Percentiles rank a stretch among this genome's conserved stretches.
phyloP scores from a whole-genome alignment of 164 flowering plant genomes.

The Echeveria elegans region DNA sequence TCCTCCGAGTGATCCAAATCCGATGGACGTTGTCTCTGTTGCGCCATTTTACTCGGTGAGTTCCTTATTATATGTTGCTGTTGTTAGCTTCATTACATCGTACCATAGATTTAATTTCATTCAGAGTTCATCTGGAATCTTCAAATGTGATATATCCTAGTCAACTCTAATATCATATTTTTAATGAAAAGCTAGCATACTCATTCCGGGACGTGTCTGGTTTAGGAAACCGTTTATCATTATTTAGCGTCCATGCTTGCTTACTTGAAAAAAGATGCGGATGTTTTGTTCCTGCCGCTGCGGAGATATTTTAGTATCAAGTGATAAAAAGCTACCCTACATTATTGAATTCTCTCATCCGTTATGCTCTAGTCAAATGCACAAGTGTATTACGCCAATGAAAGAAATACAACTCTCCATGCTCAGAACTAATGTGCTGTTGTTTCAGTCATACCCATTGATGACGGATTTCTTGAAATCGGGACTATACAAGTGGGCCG shows the following conservation, averaged over 20 bases:
- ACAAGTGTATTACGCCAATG: background rate
- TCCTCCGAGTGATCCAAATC: slow-evolving; percentile 31
- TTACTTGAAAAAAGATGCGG: background rate
- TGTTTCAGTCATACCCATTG: slow-evolving; percentile 61
- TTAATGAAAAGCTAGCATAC: background rate
- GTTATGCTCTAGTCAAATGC: background rate
- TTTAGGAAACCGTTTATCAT: background rate
- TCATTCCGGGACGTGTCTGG: background rate
- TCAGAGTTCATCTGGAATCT: background rate
- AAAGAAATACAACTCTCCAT: background rate
- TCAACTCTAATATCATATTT: background rate
- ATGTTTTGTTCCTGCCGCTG: background rate
- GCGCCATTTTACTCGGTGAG: slow-evolving; percentile 86
- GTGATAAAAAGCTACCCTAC: background rate
- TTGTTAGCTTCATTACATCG: background rate
- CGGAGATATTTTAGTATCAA: background rate
- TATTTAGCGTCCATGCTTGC: background rate
- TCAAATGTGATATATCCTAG: background rate
- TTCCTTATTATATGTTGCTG: background rate
- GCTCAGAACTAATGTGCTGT: background rate
- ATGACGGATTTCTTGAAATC: slow-evolving; percentile 60
- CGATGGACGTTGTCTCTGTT: slow-evolving; percentile 64
- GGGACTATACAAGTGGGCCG: slow-evolving; percentile 69
- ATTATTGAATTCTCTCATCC: background rate
- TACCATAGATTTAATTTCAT: background rate